These are phyloP conservation scores for Exophiala aquamarina DNA, from an alignment of 2,329 filamentous ascomycete genomes.

Conservation along the genomic window DNA sequence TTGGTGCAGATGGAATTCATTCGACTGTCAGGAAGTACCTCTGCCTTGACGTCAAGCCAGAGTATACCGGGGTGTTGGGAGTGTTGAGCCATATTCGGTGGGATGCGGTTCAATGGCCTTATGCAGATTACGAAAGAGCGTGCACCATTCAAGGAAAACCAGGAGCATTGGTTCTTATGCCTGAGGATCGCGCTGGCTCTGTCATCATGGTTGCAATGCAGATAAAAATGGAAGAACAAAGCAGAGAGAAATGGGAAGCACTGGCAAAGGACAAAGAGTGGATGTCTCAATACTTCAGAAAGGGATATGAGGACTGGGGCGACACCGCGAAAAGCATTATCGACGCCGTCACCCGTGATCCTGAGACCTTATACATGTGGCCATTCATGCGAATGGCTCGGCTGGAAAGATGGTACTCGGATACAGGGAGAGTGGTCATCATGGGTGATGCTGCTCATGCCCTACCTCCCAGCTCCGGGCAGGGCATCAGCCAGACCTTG, in stretches of 20 bases:
- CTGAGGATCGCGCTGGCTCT: conserved; percentile 34
- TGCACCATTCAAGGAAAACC: conserved; percentile 36
- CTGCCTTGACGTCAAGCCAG: conserved; percentile 48
- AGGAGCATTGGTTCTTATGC: conserved; percentile 39
- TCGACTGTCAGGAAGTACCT: conserved; percentile 55
- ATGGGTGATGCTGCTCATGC: conserved; percentile 61
- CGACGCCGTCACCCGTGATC: conserved; percentile 15
- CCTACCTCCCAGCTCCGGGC: conserved; percentile 53
- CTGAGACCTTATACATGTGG: conserved; percentile 40
- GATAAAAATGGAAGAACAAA: conserved; percentile 31
- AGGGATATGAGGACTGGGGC: conserved; percentile 27
- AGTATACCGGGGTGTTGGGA: conserved; percentile 50
- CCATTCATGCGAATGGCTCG: conserved; percentile 51
- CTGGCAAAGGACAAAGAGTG: conserved; percentile 33
- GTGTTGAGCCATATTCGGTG: conserved; percentile 35
- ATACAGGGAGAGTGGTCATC: conserved; percentile 49
- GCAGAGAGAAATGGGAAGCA: conserved; percentile 34
- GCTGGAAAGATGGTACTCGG: conserved; percentile 52
- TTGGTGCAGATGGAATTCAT: conserved; percentile 63
- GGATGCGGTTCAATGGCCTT: conserved; percentile 15
- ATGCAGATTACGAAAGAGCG: conserved; percentile 29
- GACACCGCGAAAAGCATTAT: conserved; percentile 39
- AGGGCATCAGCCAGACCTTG: conserved; percentile 56
- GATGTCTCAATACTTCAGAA: conserved; percentile 16
- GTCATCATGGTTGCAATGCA: conserved; percentile 39